phyloP scores from a whole-genome alignment of 345 rosid species.

The Clarkia xantiana region DNA sequence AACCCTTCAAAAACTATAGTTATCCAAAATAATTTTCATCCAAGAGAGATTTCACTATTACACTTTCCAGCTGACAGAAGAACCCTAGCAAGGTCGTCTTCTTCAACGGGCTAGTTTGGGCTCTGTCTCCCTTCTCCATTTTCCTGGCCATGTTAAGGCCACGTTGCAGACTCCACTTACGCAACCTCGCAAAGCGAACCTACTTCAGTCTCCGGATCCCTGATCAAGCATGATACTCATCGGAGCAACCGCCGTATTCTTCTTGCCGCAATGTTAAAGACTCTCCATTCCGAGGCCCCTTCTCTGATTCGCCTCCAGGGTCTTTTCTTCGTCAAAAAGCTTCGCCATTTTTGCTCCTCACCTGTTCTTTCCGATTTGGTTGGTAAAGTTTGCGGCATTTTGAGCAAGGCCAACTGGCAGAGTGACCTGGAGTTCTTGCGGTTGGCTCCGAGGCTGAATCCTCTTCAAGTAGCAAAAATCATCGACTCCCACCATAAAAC shows the following conservation, averaged over 20 bases:
- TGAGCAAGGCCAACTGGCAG: constrained; percentile 28
- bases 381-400: constrained; percentile 18
- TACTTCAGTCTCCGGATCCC: not conserved
- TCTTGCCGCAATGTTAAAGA: constrained; percentile 4
- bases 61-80: not conserved
- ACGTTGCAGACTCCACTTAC: constrained; percentile 5
- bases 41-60: not conserved
- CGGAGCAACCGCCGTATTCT: not conserved
- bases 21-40: not conserved
- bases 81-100: too few species aligned
- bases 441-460: constrained; percentile 19
- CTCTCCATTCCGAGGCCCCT: constrained; percentile 1
- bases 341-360: constrained; percentile 3
- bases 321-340: not conserved
- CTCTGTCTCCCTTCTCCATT: not conserved
- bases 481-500: constrained; percentile 23
- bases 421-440: constrained; percentile 22
- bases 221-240: not conserved
- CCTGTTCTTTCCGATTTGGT: constrained; percentile 14
- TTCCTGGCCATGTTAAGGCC: constrained; percentile 2
- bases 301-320: constrained; percentile 2
- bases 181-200: not conserved
- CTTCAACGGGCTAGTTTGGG: not conserved
- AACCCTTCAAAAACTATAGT: too few species aligned
- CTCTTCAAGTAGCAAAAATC: constrained; percentile 34